A percentile compares a stretch with the other conserved stretches of the same genome.
Evolutionary conservation across 139 green algal genomes (phyloP).

Genomic region (Chlorella sp.): DNA sequence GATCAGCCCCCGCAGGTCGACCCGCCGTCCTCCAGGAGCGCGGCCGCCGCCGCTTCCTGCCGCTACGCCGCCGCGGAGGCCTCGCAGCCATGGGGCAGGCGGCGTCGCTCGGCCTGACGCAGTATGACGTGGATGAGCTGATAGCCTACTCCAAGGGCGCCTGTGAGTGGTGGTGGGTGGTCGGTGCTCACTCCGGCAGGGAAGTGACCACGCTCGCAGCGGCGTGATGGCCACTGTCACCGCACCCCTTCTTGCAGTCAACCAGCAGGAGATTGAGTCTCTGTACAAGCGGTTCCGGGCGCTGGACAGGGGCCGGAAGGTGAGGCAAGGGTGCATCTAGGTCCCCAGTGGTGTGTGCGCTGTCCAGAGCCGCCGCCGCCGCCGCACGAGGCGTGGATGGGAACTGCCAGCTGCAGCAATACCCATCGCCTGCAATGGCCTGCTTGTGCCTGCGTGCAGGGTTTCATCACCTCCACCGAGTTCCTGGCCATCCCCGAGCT

Average conservation of each 20-base stretch:
- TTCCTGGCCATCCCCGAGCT: slow-evolving; percentile 95
- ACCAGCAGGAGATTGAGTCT: slow-evolving; percentile 86
- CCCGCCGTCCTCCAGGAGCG: too few relatives aligned
- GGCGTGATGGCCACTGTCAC: background rate
- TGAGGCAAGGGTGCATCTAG: background rate
- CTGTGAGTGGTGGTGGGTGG: slow-evolving; percentile 55
- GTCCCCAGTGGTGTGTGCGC: too few relatives aligned
- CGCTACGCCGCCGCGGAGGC: too few relatives aligned
- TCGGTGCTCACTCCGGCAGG: too few relatives aligned
- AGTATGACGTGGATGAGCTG: slow-evolving; percentile 94
- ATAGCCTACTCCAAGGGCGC: slow-evolving; percentile 65
- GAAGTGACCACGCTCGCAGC: too few relatives aligned
- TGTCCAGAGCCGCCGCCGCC: too few relatives aligned
- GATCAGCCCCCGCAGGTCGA: too few relatives aligned
- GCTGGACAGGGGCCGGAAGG: slow-evolving; percentile 89
- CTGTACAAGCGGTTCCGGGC: slow-evolving; percentile 92
- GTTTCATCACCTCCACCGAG: slow-evolving; percentile 92
- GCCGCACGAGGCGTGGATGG: too few relatives aligned
- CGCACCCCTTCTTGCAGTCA: slow-evolving; percentile 54
- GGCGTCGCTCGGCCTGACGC: slow-evolving; percentile 83
- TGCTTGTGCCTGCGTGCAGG: slow-evolving; percentile 49
- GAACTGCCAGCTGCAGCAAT: too few relatives aligned
- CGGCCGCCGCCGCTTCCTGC: too few relatives aligned
- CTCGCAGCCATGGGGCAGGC: slow-evolving; percentile 58
- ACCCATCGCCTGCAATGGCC: too few relatives aligned